Percentiles rank a stretch among this genome's conserved stretches.
Conservation (phyloP, 805 yeast species). For the Ogataea paraovalis region DNA sequence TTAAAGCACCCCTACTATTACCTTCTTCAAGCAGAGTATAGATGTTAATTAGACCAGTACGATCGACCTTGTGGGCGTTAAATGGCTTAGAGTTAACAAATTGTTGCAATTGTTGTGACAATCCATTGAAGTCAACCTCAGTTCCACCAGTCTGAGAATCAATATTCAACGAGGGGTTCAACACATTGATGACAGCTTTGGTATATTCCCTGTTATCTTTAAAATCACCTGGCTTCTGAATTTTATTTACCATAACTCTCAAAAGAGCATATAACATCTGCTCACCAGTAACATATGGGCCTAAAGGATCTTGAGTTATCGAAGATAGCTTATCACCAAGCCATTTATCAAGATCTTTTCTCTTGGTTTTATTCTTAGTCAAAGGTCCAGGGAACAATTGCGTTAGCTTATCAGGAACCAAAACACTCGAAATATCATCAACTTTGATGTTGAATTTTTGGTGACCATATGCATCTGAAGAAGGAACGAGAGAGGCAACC, state of each 20-base stretch:
- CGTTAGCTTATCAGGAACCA: conserved; percentile 45
- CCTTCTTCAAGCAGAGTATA: conserved; percentile 52
- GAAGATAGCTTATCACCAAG: conserved; percentile 35
- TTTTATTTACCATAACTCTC: conserved; percentile 19
- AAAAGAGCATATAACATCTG: conserved; percentile 28
- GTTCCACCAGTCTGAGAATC: conserved; percentile 4
- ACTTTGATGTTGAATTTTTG: conserved; percentile 35
- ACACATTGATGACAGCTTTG: conserved; percentile 32
- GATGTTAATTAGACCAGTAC: conserved; percentile 25
- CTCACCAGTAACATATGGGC: conserved; percentile 14
- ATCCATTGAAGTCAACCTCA: conserved; percentile 15
- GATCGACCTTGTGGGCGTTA: conserved; percentile 26
- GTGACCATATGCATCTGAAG: conserved; percentile 34
- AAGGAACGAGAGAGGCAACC: conserved; percentile 43
- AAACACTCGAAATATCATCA: conserved; percentile 28
- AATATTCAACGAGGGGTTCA: conserved; percentile 39
- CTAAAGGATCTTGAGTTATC: conserved; percentile 15
- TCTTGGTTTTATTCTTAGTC: conserved; percentile 49
- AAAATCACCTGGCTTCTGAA: conserved; percentile 27
- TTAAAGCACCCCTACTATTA: conserved; percentile 60
- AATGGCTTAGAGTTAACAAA: conserved; percentile 11
- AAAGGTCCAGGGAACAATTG: conserved; percentile 69
- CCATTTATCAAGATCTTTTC: conserved; percentile 71
- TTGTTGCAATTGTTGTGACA: conserved; percentile 13
- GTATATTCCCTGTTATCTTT: conserved; percentile 25